Evolutionary conservation across 129 eudicot species (phyloP).

Genomic region (Arctium lappa): DNA sequence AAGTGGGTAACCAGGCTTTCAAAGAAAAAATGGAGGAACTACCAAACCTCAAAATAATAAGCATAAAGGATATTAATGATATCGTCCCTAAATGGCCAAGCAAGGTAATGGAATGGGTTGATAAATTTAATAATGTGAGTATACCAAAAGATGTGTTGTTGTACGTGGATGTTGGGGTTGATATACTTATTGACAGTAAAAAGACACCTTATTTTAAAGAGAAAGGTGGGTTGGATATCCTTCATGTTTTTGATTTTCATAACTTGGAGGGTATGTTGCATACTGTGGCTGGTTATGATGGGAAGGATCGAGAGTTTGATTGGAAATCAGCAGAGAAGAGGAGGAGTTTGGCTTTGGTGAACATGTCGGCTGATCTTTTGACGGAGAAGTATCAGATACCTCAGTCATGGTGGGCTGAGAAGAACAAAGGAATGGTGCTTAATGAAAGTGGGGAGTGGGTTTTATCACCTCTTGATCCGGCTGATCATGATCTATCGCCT

Average conservation of each 20-base stretch:
- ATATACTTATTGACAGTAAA: conserved; percentile 16
- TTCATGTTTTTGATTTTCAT: neutral
- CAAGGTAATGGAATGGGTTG: neutral
- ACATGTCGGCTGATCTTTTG: conserved; percentile 18
- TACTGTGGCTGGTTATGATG: conserved; percentile 28
- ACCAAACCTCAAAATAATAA: conserved; percentile 20
- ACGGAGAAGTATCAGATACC: conserved; percentile 17
- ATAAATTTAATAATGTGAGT: neutral
- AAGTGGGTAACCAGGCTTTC: conserved; percentile 28
- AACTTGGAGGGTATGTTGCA: conserved; percentile 29
- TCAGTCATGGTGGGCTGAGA: conserved; percentile 25
- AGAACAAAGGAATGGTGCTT: conserved; percentile 27
- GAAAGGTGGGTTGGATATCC: neutral
- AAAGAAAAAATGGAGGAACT: conserved; percentile 15
- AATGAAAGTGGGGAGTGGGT: conserved; percentile 25
- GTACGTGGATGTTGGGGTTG: conserved; percentile 26
- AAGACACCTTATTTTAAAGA: conserved; percentile 23
- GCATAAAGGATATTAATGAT: conserved; percentile 16
- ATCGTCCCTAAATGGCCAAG: conserved; percentile 31
- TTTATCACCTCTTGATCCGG: conserved; percentile 19
- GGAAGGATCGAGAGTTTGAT: conserved; percentile 18
- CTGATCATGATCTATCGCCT: conserved; percentile 20
- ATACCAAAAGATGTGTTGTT: conserved; percentile 14
- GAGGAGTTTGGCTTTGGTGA: conserved; percentile 26
- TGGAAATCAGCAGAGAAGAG: neutral